Evolutionary conservation across 2,329 filamentous ascomycete genomes (phyloP), one percentile per base, ranked within the genome.

Genomic region (Phyllosticta citrichinensis): DNA sequence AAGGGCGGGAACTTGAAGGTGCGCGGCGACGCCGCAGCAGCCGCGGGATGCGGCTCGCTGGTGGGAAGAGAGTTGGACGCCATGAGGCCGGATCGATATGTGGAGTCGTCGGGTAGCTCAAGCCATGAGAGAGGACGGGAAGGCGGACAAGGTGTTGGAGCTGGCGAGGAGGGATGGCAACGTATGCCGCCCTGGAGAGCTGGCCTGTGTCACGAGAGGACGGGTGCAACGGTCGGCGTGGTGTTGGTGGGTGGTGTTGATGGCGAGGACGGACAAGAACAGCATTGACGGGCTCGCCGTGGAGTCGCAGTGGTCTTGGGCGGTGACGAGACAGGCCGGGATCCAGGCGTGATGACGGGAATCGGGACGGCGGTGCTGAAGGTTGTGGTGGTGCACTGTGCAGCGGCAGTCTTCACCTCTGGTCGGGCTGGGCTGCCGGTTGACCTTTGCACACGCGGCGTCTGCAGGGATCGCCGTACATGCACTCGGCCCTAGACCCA

Each of bases 1-100:
- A 79, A 75, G 64, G 76, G 70, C 50, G 77, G 77, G 66, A 79
- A 79, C 63, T 76, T 76, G 68, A 75, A 75, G 12, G 71, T 78
- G 64, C 70, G 65, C 58, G 66, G 68, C 62, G 68, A 66, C 14
- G 64, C 66, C 14, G 64, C 66, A 40, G 51, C 52, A 52, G 56
- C 54, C 25, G 62, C 56, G 53, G 58, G 59, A 51, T 33, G 55
- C 25, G 56, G 59, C 59, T 57, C 62, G 56, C 25, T 55, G 30
- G 19, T 24, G 22, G 55, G 12, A 12, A 52, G 25, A 30, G 60
- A 56, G 52, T 52, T 55, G 55, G 40, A 62, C 30, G 62, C 60
- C 62, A 62, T 62, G 51, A 55, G 54, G 58, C 52, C 51, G 47
- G 40, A 27, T 63, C 50, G 55, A 47, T 60, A 54, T 25, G 52